A percentile compares a stretch with the other conserved stretches of the same genome.
Conservation (phyloP, 371 early-diverging fungal species). For the Mycotypha africana region DNA sequence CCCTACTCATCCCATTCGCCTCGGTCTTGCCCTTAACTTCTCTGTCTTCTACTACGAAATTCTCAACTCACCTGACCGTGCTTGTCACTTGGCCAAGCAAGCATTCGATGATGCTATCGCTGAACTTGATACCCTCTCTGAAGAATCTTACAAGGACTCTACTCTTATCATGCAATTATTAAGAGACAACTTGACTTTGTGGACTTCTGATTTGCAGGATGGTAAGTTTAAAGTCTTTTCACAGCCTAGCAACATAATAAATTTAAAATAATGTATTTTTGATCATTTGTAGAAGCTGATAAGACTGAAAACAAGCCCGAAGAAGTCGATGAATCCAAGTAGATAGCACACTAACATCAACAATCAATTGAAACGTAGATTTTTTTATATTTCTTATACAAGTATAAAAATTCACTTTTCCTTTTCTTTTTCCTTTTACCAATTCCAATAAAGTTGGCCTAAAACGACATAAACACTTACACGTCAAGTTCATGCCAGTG, state of each 20-base stretch:
- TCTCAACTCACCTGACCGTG: constrained; percentile 95
- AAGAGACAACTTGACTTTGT: constrained; percentile 98
- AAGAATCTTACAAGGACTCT: background rate
- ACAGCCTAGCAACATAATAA: too few species aligned
- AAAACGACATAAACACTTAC: too few species aligned
- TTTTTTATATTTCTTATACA: too few species aligned
- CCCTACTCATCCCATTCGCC: constrained; percentile 97
- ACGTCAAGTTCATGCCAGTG: too few species aligned
- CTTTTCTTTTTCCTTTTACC: too few species aligned
- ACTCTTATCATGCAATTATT: constrained; percentile 98
- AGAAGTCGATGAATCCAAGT: constrained; percentile 40
- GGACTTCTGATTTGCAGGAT: constrained; percentile 97
- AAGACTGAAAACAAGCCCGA: constrained; percentile 38
- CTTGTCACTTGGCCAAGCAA: constrained; percentile 96
- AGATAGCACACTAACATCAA: constrained; percentile 1
- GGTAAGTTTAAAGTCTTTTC: too few species aligned
- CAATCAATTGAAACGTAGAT: too few species aligned
- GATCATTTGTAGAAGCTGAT: constrained; percentile 22
- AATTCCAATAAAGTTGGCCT: too few species aligned
- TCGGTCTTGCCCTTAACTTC: constrained; percentile 99
- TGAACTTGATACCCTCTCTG: background rate
- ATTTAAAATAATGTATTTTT: too few species aligned
- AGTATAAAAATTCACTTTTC: constrained; percentile 2
- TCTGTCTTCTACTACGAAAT: constrained; percentile 99
- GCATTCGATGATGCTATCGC: background rate